These are phyloP conservation scores for Cercophora sp. DNA, from an alignment of 495 filamentous ascomycete genomes.

Conservation along the genomic window DNA sequence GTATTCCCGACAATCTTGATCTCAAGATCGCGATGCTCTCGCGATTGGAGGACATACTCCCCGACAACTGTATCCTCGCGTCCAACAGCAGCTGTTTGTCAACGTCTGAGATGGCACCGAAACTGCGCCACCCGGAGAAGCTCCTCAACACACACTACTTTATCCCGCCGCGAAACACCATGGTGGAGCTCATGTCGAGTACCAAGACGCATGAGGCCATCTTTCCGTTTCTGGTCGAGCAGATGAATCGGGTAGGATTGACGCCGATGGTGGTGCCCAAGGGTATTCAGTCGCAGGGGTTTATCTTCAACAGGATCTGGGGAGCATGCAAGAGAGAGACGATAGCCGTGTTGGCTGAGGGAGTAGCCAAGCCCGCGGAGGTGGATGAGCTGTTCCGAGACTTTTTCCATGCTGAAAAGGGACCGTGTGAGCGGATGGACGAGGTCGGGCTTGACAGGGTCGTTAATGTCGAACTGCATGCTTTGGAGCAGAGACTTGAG, in stretches of 20 bases:
- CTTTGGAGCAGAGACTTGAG: conserved; percentile 22
- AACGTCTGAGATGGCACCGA: conserved; percentile 43
- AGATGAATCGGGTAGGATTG: conserved; percentile 43
- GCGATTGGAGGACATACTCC: conserved; percentile 39
- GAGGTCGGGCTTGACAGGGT: conserved; percentile 46
- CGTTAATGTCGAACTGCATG: conserved; percentile 36
- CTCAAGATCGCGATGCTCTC: conserved; percentile 50
- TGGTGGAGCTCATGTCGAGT: conserved; percentile 56
- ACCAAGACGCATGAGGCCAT: conserved; percentile 43
- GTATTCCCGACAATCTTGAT: conserved; percentile 51
- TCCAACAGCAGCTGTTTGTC: conserved; percentile 51
- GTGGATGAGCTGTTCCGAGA: conserved; percentile 44
- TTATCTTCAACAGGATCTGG: conserved; percentile 60
- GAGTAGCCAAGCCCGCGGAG: conserved; percentile 36
- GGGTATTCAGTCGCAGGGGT: conserved; percentile 45
- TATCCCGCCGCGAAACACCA: conserved; percentile 49
- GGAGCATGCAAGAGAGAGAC: conserved; percentile 55
- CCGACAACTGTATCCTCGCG: conserved; percentile 47
- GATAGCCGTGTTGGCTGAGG: conserved; percentile 49
- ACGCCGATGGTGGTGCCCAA: conserved; percentile 36
- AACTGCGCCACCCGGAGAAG: conserved; percentile 33
- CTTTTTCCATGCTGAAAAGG: conserved; percentile 44
- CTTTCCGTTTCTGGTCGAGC: conserved; percentile 39
- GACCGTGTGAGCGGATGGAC: conserved; percentile 48
- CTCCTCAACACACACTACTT: conserved; percentile 54